Conservation (phyloP, 805 yeast species). For the Ogataea nitratoaversa region DNA sequence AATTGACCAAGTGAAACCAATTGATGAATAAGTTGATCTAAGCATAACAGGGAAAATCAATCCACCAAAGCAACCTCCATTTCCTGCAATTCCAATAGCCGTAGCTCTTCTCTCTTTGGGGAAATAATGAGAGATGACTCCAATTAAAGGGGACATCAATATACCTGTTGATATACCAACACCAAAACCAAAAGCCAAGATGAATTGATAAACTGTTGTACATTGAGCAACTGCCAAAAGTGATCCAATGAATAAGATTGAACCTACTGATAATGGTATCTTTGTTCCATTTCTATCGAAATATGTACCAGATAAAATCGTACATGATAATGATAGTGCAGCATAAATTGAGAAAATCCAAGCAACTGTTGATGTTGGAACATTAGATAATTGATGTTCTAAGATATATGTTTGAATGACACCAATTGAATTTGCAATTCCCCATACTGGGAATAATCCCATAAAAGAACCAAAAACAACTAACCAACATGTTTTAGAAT, state of each 20-base stretch:
- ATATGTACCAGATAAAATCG: conserved; percentile 37
- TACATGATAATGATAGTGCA: conserved; percentile 34
- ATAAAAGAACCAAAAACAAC: conserved; percentile 39
- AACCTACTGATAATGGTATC: conserved; percentile 38
- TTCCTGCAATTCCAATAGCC: conserved; percentile 45
- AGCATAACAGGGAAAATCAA: conserved; percentile 47
- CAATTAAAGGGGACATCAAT: conserved; percentile 55
- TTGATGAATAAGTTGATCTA: conserved; percentile 39
- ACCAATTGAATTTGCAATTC: conserved; percentile 54
- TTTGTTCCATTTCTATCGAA: conserved; percentile 59
- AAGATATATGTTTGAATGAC: conserved; percentile 58
- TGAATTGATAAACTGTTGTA: conserved; percentile 51
- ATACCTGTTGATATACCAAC: conserved; percentile 57
- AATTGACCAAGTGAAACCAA: conserved; percentile 55
- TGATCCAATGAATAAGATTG: conserved; percentile 35
- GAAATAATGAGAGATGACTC: conserved; percentile 65
- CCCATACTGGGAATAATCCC: conserved; percentile 42
- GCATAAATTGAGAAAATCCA: conserved; percentile 60
- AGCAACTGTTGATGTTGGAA: conserved; percentile 45
- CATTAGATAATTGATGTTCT: conserved; percentile 47
- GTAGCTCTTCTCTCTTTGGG: conserved; percentile 46
- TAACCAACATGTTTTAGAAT: conserved; percentile 15
- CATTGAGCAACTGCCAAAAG: conserved; percentile 50
- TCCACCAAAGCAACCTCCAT: conserved; percentile 53
- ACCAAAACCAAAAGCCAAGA: conserved; percentile 53